Base-by-base conservation (phyloP, 2,329 filamentous ascomycete species). In the Colletotrichum navitas region DNA sequence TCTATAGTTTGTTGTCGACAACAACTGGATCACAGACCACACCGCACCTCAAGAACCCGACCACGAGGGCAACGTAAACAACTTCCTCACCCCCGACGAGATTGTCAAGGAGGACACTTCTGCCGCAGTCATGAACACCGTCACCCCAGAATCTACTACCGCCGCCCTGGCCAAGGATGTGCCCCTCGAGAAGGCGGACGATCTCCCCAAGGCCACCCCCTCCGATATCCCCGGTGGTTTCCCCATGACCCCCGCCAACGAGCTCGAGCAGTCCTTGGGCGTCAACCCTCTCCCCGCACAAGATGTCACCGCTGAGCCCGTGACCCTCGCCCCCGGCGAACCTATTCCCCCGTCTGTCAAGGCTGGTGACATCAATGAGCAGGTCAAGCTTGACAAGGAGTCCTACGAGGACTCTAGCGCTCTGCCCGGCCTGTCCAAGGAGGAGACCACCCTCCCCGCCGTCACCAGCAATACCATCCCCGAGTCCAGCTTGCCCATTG, bases 1-100 rank as follows among this genome's bases (percentile, higher is more conserved):
- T 63, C 49, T 77, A 66, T 81, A 98, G 95, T 99, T 97, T 82
- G 93, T 99, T 77, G 95, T 98, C 76, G 94, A 99, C 88, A 94
- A 93, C 76, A 89, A 89, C 76, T 99, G 96, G 96, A 91, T 90
- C 62, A 93, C 91, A 80, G 95, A 98, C 83, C 90, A 91, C 77
- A 90, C 90, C 71, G 92, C 91, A 52, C 93, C 93, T 71, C 91
- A 92, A 83, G 95, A 98, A 84, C 89, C 90, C 78, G 95, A 98
- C 86, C 88, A 89, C 75, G 87, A 91, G 78, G 92, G 93, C 78
- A 97, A 95, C 87, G 86, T 94, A 77, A 98, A 98, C 88, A 98
- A 98, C 89, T 90, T 98, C 74, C 88, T 99, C 68, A 88, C 89
- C 51, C 90, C 92, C 69, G 89, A 94, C 74, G 88, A 94, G 79